Evolutionary conservation across 1,139 yeast genomes (phyloP), one percentile per base, ranked within the genome.

Genomic region (Debaryomycetaceae sp.): DNA sequence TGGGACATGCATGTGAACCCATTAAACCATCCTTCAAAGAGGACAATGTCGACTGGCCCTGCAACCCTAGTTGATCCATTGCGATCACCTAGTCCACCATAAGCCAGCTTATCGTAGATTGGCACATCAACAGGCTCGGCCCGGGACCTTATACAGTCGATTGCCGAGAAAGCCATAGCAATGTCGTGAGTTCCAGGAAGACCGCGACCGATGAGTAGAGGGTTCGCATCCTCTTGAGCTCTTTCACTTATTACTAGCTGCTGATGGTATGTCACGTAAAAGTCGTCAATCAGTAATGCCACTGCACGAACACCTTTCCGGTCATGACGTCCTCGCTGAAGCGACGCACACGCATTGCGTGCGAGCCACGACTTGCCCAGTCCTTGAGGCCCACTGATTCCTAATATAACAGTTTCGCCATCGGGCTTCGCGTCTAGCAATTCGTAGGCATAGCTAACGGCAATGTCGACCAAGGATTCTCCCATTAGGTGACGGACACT

Each of bases 141-240:
- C 5, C 26, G 11, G 7, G 28, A 14, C 10, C 15, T 16, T 21
- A 55, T 36, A 22, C 37, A 35, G 13, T 35, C 32, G 27, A 57
- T 42, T n/a, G 49, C 46, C 2, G 43, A 32, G 2, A 34, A n/a
- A 4, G 67, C 57, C 13, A 73, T 41, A 2, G 41, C 43, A 24
- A 81, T 43, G 45, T 90, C 97, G 48, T 90, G 98, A 0, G 98
- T 87, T 0, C 97, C 97, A 0, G 97, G 97, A 19, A 83, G 62
- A 0, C 98, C 98, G 25, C 97, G 58, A 3, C 95, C 95, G 37
- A 67, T 71, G 16, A 82, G 47, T 30, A 85, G 54, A 22, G 53
- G 50, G 47, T 86, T 86, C 4, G 57, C 64, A 6, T 38, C 41
- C 21, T 22, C 13, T 10, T 30, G 29, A 2, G 65, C 55, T 19